Evolutionary conservation across 192 early-diverging fungal genomes (phyloP).

Genomic region (Linnemannia hyalina): DNA sequence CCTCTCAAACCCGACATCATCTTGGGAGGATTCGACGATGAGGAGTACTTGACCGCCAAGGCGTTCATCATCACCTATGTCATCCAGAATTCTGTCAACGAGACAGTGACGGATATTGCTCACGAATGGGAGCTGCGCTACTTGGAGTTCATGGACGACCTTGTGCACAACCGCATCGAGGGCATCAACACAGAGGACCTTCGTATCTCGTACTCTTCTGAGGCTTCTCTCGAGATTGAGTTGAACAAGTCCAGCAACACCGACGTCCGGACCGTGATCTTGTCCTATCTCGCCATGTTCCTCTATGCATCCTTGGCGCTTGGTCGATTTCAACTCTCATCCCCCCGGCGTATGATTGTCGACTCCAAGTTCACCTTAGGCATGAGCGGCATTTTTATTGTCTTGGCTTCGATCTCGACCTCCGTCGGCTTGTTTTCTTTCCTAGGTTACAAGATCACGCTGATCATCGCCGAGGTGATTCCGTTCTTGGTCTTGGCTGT

Average conservation of each 20-base stretch:
- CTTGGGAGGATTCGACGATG: conserved; percentile 63
- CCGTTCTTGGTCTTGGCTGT: conserved; percentile 77
- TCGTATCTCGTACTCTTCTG: conserved; percentile 70
- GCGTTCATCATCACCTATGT: conserved; percentile 74
- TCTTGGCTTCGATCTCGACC: conserved; percentile 70
- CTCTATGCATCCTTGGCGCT: conserved; percentile 73
- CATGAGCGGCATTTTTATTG: conserved; percentile 71
- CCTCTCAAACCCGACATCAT: conserved; percentile 73
- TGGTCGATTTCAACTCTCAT: conserved; percentile 56
- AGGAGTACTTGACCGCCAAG: conserved; percentile 58
- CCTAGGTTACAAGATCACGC: conserved; percentile 69
- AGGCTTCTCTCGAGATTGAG: conserved; percentile 72
- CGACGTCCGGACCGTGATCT: conserved; percentile 65
- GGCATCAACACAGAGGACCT: conserved; percentile 42
- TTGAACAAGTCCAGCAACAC: conserved; percentile 73
- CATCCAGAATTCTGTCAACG: conserved; percentile 65
- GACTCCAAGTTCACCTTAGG: conserved; percentile 75
- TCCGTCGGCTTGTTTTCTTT: conserved; percentile 74
- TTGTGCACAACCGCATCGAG: conserved; percentile 38
- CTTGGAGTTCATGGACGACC: conserved; percentile 49
- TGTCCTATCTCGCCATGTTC: conserved; percentile 76
- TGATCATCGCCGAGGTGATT: conserved; percentile 79
- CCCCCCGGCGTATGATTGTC: conserved; percentile 61
- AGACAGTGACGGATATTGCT: conserved; percentile 47
- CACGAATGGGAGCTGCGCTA: conserved; percentile 69